phyloP scores from a whole-genome alignment of 495 filamentous ascomycete species.

The Aspergillus campestris region DNA sequence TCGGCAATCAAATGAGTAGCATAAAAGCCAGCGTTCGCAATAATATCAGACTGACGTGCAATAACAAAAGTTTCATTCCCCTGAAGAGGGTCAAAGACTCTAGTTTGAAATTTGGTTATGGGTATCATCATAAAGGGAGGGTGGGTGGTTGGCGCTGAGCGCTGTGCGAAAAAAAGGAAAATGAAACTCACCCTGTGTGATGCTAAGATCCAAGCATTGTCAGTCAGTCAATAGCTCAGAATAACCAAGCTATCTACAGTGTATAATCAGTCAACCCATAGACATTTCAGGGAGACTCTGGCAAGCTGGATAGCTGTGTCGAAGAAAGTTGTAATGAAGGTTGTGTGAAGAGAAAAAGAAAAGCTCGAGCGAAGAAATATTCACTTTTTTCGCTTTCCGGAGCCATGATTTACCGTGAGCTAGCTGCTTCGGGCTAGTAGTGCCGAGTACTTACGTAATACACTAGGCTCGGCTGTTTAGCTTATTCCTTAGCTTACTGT shows the following conservation, averaged over 20 bases:
- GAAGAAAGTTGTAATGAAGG: no score
- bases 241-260: background rate
- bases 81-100: constrained; percentile 92
- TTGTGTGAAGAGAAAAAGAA: no score
- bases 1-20: constrained; percentile 4
- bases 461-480: no score
- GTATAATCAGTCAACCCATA: background rate
- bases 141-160: constrained; percentile 2
- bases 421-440: no score
- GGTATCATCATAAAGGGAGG: constrained; percentile 54
- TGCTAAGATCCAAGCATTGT: background rate
- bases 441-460: no score
- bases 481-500: no score
- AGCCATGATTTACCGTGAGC: no score
- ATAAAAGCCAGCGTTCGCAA: constrained; percentile 10
- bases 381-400: no score
- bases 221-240: background rate
- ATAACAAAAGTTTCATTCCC: constrained; percentile 88
- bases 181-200: constrained; percentile 1
- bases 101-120: constrained; percentile 93
- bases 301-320: no score
- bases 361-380: no score
- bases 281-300: no score
- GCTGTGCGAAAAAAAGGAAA: background rate
- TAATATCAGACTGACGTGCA: constrained; percentile 97